Evolutionary conservation across 331 rosid genomes (phyloP), one percentile per base, ranked within the genome.

Genomic region (Telfairia occidentalis): DNA sequence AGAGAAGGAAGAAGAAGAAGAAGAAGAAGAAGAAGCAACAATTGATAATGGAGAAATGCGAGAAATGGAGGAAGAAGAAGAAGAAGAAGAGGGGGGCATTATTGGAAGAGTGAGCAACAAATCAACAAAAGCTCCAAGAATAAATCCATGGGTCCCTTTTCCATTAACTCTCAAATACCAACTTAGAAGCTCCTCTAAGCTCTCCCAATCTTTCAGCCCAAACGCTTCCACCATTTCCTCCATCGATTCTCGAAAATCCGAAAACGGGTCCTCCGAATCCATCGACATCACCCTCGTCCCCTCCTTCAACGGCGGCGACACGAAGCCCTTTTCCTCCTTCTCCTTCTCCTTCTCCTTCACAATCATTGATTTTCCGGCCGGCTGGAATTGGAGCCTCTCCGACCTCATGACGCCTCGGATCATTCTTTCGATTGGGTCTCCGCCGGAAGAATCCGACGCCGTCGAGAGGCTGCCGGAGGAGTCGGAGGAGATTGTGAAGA

Each of bases 201-300:
- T 52, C 21, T 87, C 89, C 98, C 97, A 90, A 1, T 86, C 86
- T 61, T 81, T 83, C 59, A 90, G 43, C 1, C 84, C 90, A 58
- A 83, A 80, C 12, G 96, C 87, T 29, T 86, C 88, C 49, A 90
- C 96, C 96, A 95, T 95, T 55, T 95, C 99, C 82, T 82, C 93
- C 92, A 95, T 92, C 0, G 99, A 92, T 12, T 76, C 77, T 6
- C 87, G 84, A 73, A 95, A 95, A 73, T 95, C 99, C 60, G 52
- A 77, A 45, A 18, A 76, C 23, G 99, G 99, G 64, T 95, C 80
- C 5, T n/a, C 42, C 0, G 97, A 92, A 29, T 89, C 96, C 85
- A 89, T 34, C 0, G 87, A 48, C 16, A 88, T 0, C 0, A 58
- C 82, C 57, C 9, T 35, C 37, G 88, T 59, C n/a, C 89, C 85